phyloP scores from a whole-genome alignment of 345 rosid genomes.

The Atalantia buxifolia region DNA sequence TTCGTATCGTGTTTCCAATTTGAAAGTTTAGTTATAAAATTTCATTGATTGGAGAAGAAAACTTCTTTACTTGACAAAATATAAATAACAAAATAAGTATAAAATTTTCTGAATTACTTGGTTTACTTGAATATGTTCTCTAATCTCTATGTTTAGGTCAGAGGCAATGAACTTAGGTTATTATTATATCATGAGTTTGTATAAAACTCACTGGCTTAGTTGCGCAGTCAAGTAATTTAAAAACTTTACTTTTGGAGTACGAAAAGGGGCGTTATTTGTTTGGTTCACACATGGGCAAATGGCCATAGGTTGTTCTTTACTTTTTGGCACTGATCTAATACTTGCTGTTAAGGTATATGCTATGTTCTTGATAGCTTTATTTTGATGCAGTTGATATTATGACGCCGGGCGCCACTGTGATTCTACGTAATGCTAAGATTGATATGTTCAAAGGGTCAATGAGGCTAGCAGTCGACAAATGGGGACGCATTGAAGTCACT shows the following conservation, averaged over 20 bases:
- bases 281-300: too few relatives aligned
- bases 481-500: constrained; percentile 85
- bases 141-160: too few relatives aligned
- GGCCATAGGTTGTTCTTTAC: too few relatives aligned
- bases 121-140: neutral
- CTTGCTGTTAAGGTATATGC: neutral
- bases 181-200: neutral
- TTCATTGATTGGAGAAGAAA: neutral
- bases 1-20: too few relatives aligned
- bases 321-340: too few relatives aligned
- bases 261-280: neutral
- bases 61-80: neutral
- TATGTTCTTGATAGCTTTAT: neutral
- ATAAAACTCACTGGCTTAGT: too few relatives aligned
- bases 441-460: constrained; percentile 97
- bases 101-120: too few relatives aligned
- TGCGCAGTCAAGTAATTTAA: too few relatives aligned
- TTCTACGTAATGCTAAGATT: constrained; percentile 85
- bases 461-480: constrained; percentile 97
- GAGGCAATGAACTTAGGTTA: neutral
- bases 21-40: neutral
- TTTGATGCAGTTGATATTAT: constrained; percentile 62
- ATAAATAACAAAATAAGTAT: too few relatives aligned
- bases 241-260: neutral
- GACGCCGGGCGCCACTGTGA: constrained; percentile 64